Conservation (phyloP, 2,329 filamentous ascomycete genomes). For the Aspergillus carbonarius region DNA sequence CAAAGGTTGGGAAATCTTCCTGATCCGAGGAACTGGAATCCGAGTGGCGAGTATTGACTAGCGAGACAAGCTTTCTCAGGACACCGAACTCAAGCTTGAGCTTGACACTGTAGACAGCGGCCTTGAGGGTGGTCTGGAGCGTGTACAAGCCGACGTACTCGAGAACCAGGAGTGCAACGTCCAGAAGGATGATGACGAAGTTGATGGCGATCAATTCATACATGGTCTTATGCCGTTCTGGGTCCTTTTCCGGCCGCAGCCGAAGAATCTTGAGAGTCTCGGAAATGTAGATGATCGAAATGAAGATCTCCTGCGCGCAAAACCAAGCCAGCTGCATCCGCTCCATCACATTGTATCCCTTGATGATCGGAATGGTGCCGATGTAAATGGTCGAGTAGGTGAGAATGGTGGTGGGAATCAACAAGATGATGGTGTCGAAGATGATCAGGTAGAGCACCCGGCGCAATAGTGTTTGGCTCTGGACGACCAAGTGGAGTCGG, state of each 20-base stretch:
- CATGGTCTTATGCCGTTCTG: slow-evolving; percentile 43
- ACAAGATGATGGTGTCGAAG: slow-evolving; percentile 52
- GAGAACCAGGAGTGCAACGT: slow-evolving; percentile 44
- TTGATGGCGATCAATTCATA: slow-evolving; percentile 52
- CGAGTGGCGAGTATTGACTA: slow-evolving; percentile 36
- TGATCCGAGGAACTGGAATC: slow-evolving; percentile 32
- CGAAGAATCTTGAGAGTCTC: slow-evolving; percentile 50
- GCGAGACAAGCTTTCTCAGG: slow-evolving; percentile 42
- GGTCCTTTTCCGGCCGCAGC: slow-evolving; percentile 34
- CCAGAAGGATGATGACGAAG: slow-evolving; percentile 47
- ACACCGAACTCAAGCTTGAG: slow-evolving; percentile 52
- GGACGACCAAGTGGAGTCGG: slow-evolving; percentile 60
- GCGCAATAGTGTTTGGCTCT: slow-evolving; percentile 48
- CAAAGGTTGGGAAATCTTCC: slow-evolving; percentile 42
- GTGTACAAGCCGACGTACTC: slow-evolving; percentile 46
- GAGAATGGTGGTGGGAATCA: slow-evolving; percentile 55
- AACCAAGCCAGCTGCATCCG: slow-evolving; percentile 45
- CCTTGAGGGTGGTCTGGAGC: slow-evolving; percentile 48
- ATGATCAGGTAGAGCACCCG: slow-evolving; percentile 59
- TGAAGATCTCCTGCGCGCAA: slow-evolving; percentile 45
- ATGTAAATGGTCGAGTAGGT: slow-evolving; percentile 46
- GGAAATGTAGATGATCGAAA: slow-evolving; percentile 54
- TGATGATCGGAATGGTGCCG: slow-evolving; percentile 22
- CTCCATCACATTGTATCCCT: slow-evolving; percentile 47
- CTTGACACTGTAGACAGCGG: slow-evolving; percentile 50